phyloP scores from a whole-genome alignment of 768 basidiomycete genomes.

The Leccinum rimulosum region DNA sequence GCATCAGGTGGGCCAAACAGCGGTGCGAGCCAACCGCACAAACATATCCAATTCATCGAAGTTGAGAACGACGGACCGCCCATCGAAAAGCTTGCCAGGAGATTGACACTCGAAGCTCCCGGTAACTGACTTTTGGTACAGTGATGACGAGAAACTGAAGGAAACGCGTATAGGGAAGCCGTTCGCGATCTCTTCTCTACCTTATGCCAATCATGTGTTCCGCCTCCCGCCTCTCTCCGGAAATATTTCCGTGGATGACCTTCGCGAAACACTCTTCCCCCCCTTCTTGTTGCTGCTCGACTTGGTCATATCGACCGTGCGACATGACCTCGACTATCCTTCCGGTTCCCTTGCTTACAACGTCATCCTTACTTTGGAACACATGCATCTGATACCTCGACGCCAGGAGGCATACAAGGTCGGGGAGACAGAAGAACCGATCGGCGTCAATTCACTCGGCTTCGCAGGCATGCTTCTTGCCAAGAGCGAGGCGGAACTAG shows the following conservation, averaged over 20 bases:
- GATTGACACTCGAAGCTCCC: slow-evolving; percentile 49
- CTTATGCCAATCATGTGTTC: slow-evolving; percentile 80
- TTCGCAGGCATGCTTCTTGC: slow-evolving; percentile 89
- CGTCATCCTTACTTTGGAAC: slow-evolving; percentile 74
- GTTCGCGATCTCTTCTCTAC: slow-evolving; percentile 61
- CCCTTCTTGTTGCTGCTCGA: slow-evolving; percentile 76
- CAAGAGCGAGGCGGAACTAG: slow-evolving; percentile 75
- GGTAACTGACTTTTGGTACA: slow-evolving; percentile 10
- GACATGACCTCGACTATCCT: slow-evolving; percentile 63
- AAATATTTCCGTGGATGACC: slow-evolving; percentile 33
- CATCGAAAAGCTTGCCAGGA: slow-evolving; percentile 66
- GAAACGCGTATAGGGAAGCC: slow-evolving; percentile 53
- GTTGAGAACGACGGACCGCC: slow-evolving; percentile 66
- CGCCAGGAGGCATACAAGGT: slow-evolving; percentile 57
- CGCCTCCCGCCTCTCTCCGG: slow-evolving; percentile 38
- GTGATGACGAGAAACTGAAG: slow-evolving; percentile 2
- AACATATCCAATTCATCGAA: slow-evolving; percentile 87
- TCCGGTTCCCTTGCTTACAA: slow-evolving; percentile 76
- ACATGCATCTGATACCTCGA: slow-evolving; percentile 86
- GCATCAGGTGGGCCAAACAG: slow-evolving; percentile 65
- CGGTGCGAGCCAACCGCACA: slow-evolving; percentile 88
- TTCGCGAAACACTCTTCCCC: slow-evolving; percentile 51
- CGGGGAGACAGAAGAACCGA: slow-evolving; percentile 46
- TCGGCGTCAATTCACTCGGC: slow-evolving; percentile 84
- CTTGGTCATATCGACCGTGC: slow-evolving; percentile 68